A percentile compares a stretch with the other conserved stretches of the same genome.
Conservation (phyloP, 176 grass and related monocot species). For the Dactylis glomerata region DNA sequence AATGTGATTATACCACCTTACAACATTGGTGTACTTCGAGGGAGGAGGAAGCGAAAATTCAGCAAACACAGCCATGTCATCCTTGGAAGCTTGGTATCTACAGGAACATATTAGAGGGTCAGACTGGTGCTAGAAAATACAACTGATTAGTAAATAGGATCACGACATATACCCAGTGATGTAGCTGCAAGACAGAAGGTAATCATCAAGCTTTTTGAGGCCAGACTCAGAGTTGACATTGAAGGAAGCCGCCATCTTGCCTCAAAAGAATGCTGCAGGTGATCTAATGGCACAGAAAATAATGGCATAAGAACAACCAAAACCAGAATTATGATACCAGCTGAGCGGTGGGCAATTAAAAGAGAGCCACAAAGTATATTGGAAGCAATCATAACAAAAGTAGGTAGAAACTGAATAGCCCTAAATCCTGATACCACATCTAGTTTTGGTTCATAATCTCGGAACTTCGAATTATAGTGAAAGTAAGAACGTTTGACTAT, state of each 20-base stretch:
- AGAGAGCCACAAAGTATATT: background rate
- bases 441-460: background rate
- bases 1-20: conserved; percentile 90
- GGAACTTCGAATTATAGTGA: background rate
- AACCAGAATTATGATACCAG: background rate
- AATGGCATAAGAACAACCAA: background rate
- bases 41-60: conserved; percentile 51
- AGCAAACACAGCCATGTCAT: conserved; percentile 80
- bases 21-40: conserved; percentile 54
- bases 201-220: conserved; percentile 78
- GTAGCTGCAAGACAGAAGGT: conserved; percentile 87
- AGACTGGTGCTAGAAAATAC: background rate
- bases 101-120: background rate
- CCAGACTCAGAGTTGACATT: conserved; percentile 61
- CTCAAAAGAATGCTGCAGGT: conserved; percentile 8
- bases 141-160: background rate
- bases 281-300: background rate
- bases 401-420: background rate
- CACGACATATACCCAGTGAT: conserved; percentile 58
- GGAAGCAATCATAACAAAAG: background rate
- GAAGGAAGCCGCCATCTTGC: conserved; percentile 70
- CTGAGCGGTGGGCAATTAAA: background rate
- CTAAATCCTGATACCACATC: background rate
- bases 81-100: conserved; percentile 97
- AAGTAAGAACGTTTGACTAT: background rate